Evolutionary conservation across 192 early-diverging fungal species (phyloP).

Genomic region (Diversispora eburnea): DNA sequence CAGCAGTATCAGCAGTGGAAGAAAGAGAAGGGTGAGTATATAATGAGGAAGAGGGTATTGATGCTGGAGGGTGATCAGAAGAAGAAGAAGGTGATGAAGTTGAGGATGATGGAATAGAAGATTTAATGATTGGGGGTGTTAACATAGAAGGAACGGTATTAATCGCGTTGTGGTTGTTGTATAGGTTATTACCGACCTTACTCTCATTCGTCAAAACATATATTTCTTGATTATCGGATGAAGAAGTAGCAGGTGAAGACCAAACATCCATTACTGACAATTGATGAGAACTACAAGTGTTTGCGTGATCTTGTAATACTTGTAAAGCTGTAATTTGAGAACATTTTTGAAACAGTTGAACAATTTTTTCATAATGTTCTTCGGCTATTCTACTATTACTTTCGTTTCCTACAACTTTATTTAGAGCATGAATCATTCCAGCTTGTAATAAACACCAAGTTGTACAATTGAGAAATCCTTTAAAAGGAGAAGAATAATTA

Average conservation of each 20-base stretch:
- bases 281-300: constrained; percentile 12
- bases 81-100: constrained; percentile 1
- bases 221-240: not conserved
- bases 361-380: constrained; percentile 19
- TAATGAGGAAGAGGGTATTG: not conserved
- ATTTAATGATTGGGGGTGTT: constrained; percentile 1
- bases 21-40: too few relatives aligned
- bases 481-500: constrained; percentile 2
- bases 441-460: constrained; percentile 27
- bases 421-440: constrained; percentile 22
- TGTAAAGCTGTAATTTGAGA: constrained; percentile 8
- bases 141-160: not conserved
- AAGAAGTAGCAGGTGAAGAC: not conserved
- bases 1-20: not conserved
- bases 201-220: not conserved
- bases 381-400: not conserved
- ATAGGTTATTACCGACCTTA: constrained; percentile 19
- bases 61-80: not conserved
- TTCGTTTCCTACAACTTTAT: constrained; percentile 1
- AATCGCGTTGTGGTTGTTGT: not conserved
- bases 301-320: constrained; percentile 19
- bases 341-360: not conserved
- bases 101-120: not conserved
- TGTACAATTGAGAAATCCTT: constrained; percentile 19
- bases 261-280: constrained; percentile 15